Evolutionary conservation across 192 early-diverging fungal species (phyloP).

Genomic region (Backusella luteola): DNA sequence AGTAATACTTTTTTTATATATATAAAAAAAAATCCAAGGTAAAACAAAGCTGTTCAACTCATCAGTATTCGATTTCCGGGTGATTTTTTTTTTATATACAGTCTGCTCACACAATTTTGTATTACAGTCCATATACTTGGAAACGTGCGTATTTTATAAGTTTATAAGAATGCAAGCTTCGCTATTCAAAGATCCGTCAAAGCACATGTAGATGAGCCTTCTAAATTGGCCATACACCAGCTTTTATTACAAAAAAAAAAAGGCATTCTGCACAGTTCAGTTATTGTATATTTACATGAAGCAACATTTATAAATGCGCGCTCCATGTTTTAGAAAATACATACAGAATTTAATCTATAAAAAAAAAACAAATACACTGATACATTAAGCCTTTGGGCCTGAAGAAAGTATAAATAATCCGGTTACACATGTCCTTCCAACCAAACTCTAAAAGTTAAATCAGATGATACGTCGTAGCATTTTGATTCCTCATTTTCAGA

Average conservation of each 20-base stretch:
- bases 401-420: neutral
- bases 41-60: neutral
- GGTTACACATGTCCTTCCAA: neutral
- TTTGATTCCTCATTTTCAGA: neutral
- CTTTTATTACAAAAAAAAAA: neutral
- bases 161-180: neutral
- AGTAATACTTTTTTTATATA: neutral
- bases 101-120: constrained; percentile 5
- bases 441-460: neutral
- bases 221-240: neutral
- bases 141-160: neutral
- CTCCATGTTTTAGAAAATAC: neutral
- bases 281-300: neutral
- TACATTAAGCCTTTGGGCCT: neutral
- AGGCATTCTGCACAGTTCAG: neutral
- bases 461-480: neutral
- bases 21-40: neutral
- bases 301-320: too few species aligned
- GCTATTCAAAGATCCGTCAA: neutral
- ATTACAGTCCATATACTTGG: neutral
- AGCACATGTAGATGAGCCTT: neutral
- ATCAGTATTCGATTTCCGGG: neutral
- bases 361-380: neutral
- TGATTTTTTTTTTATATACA: neutral
- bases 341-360: neutral